Evolutionary conservation across 2,329 filamentous ascomycete species (phyloP).

Genomic region (Fusarium tupiense): DNA sequence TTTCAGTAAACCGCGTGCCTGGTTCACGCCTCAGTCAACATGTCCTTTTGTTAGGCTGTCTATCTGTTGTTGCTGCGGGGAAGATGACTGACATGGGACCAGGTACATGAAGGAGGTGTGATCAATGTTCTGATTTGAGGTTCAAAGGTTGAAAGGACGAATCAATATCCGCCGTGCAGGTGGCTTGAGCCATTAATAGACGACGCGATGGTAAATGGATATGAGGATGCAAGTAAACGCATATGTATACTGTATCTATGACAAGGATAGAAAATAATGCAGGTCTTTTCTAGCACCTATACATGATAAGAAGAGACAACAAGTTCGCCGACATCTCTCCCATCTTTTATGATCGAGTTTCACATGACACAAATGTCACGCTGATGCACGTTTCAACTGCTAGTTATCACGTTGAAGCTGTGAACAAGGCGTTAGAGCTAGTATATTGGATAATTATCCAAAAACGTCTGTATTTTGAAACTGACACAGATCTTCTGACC

Average conservation of each 20-base stretch:
- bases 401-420: background rate
- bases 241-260: background rate
- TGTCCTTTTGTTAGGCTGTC: background rate
- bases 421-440: background rate
- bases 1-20: constrained; percentile 29
- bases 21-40: constrained; percentile 3
- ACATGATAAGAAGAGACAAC: background rate
- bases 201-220: background rate
- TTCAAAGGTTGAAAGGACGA: constrained; percentile 4
- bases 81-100: constrained; percentile 19
- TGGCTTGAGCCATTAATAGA: constrained; percentile 26
- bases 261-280: background rate
- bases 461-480: background rate
- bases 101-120: constrained; percentile 13
- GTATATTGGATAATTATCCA: background rate
- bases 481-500: background rate
- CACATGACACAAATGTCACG: background rate
- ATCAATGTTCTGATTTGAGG: constrained; percentile 13
- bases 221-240: background rate
- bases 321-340: background rate
- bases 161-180: constrained; percentile 21
- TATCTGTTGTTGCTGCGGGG: constrained; percentile 24
- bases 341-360: background rate
- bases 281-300: background rate
- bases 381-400: background rate